A percentile compares a stretch with the other conserved stretches of the same genome.
Evolutionary conservation across 2,329 filamentous ascomycete genomes (phyloP).

Genomic region (Diplodia seriata): DNA sequence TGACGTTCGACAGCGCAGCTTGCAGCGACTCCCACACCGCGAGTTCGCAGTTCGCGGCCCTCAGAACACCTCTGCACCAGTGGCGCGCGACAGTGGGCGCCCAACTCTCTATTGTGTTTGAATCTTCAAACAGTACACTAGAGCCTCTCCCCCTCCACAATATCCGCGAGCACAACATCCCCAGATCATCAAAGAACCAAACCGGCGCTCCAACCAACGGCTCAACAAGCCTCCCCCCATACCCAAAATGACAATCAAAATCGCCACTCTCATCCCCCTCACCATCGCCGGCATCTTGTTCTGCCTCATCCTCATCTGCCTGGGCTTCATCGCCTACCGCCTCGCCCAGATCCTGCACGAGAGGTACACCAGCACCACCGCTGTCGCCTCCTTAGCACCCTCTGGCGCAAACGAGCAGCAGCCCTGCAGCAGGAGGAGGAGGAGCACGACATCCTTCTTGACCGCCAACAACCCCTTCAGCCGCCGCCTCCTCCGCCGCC

Average conservation of each 20-base stretch:
- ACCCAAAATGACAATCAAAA: neutral
- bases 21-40: neutral
- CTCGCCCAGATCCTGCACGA: neutral
- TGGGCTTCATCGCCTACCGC: neutral
- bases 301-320: neutral
- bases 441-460: too few species aligned
- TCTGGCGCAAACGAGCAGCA: too few species aligned
- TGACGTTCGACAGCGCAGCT: neutral
- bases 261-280: neutral
- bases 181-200: neutral
- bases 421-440: too few species aligned
- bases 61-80: neutral
- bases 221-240: neutral
- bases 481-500: too few species aligned
- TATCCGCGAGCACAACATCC: neutral
- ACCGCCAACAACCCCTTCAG: neutral
- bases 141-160: neutral
- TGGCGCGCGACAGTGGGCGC: neutral
- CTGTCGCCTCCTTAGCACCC: too few species aligned
- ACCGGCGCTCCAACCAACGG: neutral
- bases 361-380: neutral
- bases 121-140: neutral
- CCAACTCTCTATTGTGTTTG: neutral
- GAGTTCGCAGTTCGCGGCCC: neutral
- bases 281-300: neutral